These are phyloP conservation scores for Euphrasia confusa DNA, from an alignment of 257 asterid species.

Conservation along the genomic window DNA sequence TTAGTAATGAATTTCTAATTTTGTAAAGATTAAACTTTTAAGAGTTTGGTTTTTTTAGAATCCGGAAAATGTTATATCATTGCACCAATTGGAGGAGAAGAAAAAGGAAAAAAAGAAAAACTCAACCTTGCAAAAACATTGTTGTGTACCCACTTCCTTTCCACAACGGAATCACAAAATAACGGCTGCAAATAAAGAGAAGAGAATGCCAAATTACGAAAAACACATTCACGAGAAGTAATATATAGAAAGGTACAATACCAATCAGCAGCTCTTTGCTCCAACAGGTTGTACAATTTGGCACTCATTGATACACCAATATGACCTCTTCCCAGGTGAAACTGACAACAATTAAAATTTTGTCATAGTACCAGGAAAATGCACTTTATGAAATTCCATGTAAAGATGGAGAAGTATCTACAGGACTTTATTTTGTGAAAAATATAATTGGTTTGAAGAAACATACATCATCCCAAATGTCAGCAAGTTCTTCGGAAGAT, in stretches of 20 bases:
- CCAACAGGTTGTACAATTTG: conserved; percentile 55
- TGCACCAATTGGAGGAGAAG: not conserved
- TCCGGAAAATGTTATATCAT: conserved; percentile 10
- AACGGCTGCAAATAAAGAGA: conserved; percentile 51
- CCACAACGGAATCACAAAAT: conserved; percentile 91
- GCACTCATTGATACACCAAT: conserved; percentile 77
- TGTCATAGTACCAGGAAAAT: conserved; percentile 17
- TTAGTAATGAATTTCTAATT: not conserved
- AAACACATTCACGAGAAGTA: not conserved
- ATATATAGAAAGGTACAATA: conserved; percentile 23
- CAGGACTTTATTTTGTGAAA: not conserved
- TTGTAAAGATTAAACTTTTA: not conserved
- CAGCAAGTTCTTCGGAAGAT: conserved; percentile 71
- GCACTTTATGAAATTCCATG: not conserved
- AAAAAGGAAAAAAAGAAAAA: not conserved
- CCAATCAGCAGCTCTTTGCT: conserved; percentile 78
- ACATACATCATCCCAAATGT: conserved; percentile 87
- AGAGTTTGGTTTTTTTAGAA: conserved; percentile 15
- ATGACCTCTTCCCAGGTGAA: conserved; percentile 96
- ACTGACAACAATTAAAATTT: conserved; percentile 39
- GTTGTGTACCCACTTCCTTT: conserved; percentile 88
- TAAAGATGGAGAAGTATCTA: conserved; percentile 2
- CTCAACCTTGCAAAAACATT: conserved; percentile 83
- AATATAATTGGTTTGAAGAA: conserved; percentile 13
- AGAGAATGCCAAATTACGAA: conserved; percentile 16